phyloP scores from a whole-genome alignment of 306 rosid genomes.

The Pachyrhizus erosus region DNA sequence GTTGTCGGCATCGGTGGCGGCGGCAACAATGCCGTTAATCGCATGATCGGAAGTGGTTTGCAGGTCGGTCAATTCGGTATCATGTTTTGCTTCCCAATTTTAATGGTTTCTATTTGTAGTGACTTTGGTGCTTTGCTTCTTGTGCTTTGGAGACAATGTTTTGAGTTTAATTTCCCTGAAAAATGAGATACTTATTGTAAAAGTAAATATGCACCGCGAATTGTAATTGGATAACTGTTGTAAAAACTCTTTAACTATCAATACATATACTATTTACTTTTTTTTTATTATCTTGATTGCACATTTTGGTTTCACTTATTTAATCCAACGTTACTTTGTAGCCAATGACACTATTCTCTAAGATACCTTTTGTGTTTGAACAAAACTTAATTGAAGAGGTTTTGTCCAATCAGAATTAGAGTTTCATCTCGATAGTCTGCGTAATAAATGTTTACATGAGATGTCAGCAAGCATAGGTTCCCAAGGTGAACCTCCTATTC shows the following conservation, averaged over 20 bases:
- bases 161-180: too few relatives aligned
- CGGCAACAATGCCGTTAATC: slow-evolving; percentile 98
- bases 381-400: too few relatives aligned
- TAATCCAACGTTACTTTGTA: not conserved
- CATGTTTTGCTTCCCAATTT: slow-evolving; percentile 18
- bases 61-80: slow-evolving; percentile 56
- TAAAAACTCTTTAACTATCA: too few relatives aligned
- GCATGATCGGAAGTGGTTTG: slow-evolving; percentile 97
- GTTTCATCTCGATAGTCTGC: too few relatives aligned
- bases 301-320: slow-evolving; percentile 20
- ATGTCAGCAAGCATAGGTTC: too few relatives aligned
- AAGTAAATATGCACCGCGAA: too few relatives aligned
- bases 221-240: too few relatives aligned
- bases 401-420: too few relatives aligned
- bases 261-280: not conserved
- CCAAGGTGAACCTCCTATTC: too few relatives aligned
- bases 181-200: too few relatives aligned
- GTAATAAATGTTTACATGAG: too few relatives aligned
- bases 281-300: not conserved
- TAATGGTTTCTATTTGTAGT: not conserved
- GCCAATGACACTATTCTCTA: not conserved
- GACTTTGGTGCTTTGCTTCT: slow-evolving; percentile 7
- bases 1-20: slow-evolving; percentile 99
- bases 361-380: slow-evolving; percentile 26
- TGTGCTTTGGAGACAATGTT: not conserved